These are phyloP conservation scores for Boletus pseudopeckii DNA, from an alignment of 768 basidiomycete species.

Conservation along the genomic window DNA sequence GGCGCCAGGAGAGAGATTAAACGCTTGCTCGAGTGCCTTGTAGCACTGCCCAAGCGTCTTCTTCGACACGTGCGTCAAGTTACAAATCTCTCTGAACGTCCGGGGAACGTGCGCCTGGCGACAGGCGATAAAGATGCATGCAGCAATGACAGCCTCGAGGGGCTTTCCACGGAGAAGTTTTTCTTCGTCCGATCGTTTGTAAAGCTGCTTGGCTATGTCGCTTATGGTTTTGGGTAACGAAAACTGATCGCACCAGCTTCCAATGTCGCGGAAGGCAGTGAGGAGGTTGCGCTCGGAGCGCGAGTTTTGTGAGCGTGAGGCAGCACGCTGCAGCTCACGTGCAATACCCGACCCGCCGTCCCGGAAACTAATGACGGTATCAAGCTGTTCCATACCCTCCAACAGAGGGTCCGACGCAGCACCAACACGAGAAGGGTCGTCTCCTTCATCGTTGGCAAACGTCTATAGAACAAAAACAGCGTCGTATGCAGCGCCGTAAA, in stretches of 20 bases:
- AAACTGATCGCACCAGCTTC: slow-evolving; percentile 93
- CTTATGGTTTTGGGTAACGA: slow-evolving; percentile 90
- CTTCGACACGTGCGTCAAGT: slow-evolving; percentile 90
- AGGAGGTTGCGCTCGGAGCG: slow-evolving; percentile 84
- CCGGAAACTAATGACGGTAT: slow-evolving; percentile 92
- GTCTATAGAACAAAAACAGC: slow-evolving; percentile 53
- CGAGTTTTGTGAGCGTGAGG: slow-evolving; percentile 72
- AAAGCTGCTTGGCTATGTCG: slow-evolving; percentile 95
- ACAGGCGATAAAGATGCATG: slow-evolving; percentile 97
- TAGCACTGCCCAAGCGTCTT: slow-evolving; percentile 94
- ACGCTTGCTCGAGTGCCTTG: slow-evolving; percentile 82
- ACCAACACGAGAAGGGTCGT: slow-evolving; percentile 99
- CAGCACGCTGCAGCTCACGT: slow-evolving; percentile 88
- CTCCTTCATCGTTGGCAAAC: slow-evolving; percentile 98
- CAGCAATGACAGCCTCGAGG: slow-evolving; percentile 90
- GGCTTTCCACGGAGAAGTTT: slow-evolving; percentile 89
- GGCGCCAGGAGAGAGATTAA: slow-evolving; percentile 83
- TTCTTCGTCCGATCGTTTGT: slow-evolving; percentile 96
- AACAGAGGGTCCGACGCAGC: slow-evolving; percentile 90
- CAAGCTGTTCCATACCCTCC: slow-evolving; percentile 92
- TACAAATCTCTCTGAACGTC: slow-evolving; percentile 94
- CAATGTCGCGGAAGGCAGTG: slow-evolving; percentile 87
- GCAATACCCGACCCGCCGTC: slow-evolving; percentile 94
- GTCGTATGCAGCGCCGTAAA: slow-evolving; percentile 22
- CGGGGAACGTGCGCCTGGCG: slow-evolving; percentile 93